Base-by-base conservation (phyloP, 2,329 filamentous ascomycete genomes). In the Chaetomium sp. region DNA sequence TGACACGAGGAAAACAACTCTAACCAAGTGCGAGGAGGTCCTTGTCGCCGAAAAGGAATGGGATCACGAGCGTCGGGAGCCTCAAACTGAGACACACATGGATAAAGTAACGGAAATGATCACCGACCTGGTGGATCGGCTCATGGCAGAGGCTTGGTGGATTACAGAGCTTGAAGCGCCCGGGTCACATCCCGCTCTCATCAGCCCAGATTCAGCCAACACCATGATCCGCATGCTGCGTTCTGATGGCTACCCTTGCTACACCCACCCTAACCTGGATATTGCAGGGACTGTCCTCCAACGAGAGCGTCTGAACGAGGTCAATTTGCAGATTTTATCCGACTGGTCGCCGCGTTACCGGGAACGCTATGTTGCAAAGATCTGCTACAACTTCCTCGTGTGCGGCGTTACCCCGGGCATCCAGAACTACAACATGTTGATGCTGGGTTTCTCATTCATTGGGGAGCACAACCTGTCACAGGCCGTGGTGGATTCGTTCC, bases 341-440 rank as follows among this genome's bases (percentile, higher is more conserved):
- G 57, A 67, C 13, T 78, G 75, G 74, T 54, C 51, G 10, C 27
- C 25, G 5, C 61, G 29, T 4, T 47, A 58, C 3, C 61, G 70
- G 31, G 73, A 72, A 38, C 73, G 75, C 33, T 70, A 68, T 21
- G 74, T 81, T 35, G 74, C 72, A n/a, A 81, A 80, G 70, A 78
- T 87, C 60, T 86, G 84, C 74, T 88, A 88, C 75, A 92, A 91
- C 72, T 77, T 95, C 3, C 80, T 92, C 19, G 78, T 86, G 3
- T 87, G 85, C 2, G 74, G 82, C 1, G 79, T 85, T 21, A 84
- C 87, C 0, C 89, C 90, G 0, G 85, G 85, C 67, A 82, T 90
- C 42, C 81, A 87, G 68, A 92, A 88, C 3, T 92, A 88, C 78
- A 93, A 93, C 72, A 82, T 83, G 13, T 80, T 95, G 29, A 82